Evolutionary conservation across 2,329 filamentous ascomycete species (phyloP).

Genomic region (Ustulina deusta): DNA sequence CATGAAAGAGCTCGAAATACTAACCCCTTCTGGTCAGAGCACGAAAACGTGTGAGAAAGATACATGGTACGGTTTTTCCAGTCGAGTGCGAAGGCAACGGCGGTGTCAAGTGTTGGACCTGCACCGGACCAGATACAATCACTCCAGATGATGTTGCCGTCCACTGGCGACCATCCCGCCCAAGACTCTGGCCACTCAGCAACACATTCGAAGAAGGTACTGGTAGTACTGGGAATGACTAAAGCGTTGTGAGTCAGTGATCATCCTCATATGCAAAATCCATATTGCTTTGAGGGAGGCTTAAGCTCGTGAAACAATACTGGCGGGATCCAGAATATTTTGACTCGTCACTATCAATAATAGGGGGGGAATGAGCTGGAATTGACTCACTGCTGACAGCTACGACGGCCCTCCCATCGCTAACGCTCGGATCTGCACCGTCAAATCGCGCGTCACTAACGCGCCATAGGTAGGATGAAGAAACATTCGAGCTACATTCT

Average conservation of each 20-base stretch:
- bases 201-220: conserved; percentile 53
- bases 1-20: conserved; percentile 13
- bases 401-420: conserved; percentile 28
- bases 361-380: not conserved
- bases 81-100: conserved; percentile 52
- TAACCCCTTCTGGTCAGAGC: conserved; percentile 49
- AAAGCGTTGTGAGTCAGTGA: not conserved
- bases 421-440: conserved; percentile 43
- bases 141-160: conserved; percentile 51
- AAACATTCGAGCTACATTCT: conserved; percentile 41
- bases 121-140: conserved; percentile 55
- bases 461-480: conserved; percentile 45
- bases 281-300: too few relatives aligned
- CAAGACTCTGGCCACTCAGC: conserved; percentile 53
- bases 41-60: conserved; percentile 52
- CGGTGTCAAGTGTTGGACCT: conserved; percentile 48
- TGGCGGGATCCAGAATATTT: conserved; percentile 25
- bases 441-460: conserved; percentile 51
- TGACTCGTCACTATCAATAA: conserved; percentile 27
- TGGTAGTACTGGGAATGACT: conserved; percentile 43
- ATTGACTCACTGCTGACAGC: conserved; percentile 33
- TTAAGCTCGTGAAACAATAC: not conserved
- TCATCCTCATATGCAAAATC: not conserved
- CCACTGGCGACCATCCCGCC: conserved; percentile 49
- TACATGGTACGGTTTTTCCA: conserved; percentile 52